Conservation (phyloP, 2,329 filamentous ascomycete genomes). For the Bipolaris zeicola region DNA sequence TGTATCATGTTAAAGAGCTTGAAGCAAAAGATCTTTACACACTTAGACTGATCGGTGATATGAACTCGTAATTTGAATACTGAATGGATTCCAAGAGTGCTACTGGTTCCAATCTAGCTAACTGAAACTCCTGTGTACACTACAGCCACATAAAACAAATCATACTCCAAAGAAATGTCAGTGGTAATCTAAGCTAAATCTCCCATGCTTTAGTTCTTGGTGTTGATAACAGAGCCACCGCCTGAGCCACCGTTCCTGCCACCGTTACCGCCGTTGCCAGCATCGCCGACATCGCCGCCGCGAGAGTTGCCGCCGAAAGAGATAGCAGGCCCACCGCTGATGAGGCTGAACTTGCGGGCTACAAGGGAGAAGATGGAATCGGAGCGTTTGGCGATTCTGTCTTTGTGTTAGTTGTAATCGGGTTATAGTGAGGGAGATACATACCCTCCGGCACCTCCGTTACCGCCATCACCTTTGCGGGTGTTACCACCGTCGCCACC, state of each 20-base stretch:
- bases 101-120: no score
- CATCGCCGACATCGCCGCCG: background rate
- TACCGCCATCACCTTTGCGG: background rate
- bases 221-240: background rate
- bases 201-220: background rate
- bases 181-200: background rate
- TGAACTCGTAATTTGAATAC: no score
- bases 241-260: background rate
- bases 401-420: background rate
- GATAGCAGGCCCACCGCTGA: background rate
- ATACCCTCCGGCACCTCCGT: background rate
- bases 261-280: background rate
- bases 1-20: no score
- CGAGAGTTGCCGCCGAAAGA: background rate
- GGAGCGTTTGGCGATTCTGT: background rate
- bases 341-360: background rate
- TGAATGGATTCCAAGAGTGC: no score
- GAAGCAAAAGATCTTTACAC: no score
- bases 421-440: background rate
- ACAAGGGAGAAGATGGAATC: background rate
- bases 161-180: background rate
- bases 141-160: background rate
- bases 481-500: background rate
- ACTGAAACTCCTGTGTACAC: background rate
- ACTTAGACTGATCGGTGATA: no score